Evolutionary conservation across 2,329 filamentous ascomycete species (phyloP).

Genomic region (Clonostachys rosea): DNA sequence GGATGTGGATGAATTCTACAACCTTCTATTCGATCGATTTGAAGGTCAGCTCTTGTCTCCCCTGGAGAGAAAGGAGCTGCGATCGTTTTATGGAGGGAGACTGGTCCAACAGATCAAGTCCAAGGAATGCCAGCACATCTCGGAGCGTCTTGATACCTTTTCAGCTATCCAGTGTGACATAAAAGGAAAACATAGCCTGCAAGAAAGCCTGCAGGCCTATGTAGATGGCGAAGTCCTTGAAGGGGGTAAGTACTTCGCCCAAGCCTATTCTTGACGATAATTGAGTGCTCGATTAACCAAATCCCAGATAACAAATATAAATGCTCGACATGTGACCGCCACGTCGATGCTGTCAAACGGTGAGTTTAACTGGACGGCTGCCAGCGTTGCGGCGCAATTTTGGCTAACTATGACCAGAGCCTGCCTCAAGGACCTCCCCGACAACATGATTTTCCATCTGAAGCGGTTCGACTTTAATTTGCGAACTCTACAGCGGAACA

Average conservation of each 20-base stretch:
- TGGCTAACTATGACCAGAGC: conserved; percentile 43
- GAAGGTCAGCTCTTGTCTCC: conserved; percentile 71
- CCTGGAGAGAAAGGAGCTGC: conserved; percentile 67
- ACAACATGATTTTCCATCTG: conserved; percentile 92
- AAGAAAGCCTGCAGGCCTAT: conserved; percentile 90
- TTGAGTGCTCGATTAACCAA: conserved; percentile 3
- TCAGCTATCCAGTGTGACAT: conserved; percentile 96
- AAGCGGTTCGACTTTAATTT: conserved; percentile 85
- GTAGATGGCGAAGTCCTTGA: conserved; percentile 96
- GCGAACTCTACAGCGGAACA: conserved; percentile 72
- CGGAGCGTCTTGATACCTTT: conserved; percentile 84
- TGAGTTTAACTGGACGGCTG: conserved; percentile 20
- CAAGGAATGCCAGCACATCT: conserved; percentile 90
- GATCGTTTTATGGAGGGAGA: conserved; percentile 85
- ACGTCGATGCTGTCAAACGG: conserved; percentile 91
- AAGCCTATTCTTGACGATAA: background rate
- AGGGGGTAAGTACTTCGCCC: conserved; percentile 51
- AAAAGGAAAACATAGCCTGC: conserved; percentile 78
- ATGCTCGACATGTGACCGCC: conserved; percentile 81
- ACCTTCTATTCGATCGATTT: conserved; percentile 85
- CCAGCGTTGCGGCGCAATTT: conserved; percentile 6
- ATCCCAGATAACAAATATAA: conserved; percentile 94
- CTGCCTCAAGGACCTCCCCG: conserved; percentile 86
- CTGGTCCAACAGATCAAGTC: conserved; percentile 94
- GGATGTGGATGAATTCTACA: conserved; percentile 98